Evolutionary conservation across 176 grass and related monocot species (phyloP).

Genomic region (Elymus sibiricus): DNA sequence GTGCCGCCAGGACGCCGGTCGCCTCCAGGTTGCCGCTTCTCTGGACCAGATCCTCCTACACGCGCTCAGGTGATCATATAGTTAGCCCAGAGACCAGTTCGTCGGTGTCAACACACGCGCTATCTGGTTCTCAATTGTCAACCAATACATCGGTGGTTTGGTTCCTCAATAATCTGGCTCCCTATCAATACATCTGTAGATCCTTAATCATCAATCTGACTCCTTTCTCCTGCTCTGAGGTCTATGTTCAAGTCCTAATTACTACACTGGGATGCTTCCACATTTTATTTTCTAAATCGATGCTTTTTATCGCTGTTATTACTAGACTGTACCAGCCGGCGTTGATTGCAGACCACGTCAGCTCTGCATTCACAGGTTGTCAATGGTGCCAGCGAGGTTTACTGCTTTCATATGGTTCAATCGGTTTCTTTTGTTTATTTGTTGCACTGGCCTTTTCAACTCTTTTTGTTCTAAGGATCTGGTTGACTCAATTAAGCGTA

Average conservation of each 20-base stretch:
- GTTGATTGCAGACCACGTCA: neutral
- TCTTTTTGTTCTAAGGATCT: too few relatives aligned
- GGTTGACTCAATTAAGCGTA: too few relatives aligned
- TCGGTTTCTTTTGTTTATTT: too few relatives aligned
- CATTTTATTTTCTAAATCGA: neutral
- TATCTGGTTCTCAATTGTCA: neutral
- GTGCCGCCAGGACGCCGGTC: too few relatives aligned
- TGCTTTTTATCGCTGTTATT: neutral
- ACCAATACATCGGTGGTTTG: neutral
- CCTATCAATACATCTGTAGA: neutral
- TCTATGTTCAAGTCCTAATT: neutral
- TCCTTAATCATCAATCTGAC: neutral
- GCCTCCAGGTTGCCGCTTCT: too few relatives aligned
- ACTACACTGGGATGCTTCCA: neutral
- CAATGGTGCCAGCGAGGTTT: neutral
- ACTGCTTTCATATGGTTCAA: neutral
- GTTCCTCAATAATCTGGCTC: neutral
- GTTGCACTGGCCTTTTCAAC: too few relatives aligned
- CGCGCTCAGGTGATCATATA: too few relatives aligned
- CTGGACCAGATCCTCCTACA: too few relatives aligned
- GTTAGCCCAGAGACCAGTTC: too few relatives aligned
- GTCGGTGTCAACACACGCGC: too few relatives aligned
- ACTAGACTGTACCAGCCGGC: neutral
- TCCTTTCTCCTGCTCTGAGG: neutral
- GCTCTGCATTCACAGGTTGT: neutral